Evolutionary conservation across 2,329 filamentous ascomycete species (phyloP).

Genomic region (Fusarium foetens): DNA sequence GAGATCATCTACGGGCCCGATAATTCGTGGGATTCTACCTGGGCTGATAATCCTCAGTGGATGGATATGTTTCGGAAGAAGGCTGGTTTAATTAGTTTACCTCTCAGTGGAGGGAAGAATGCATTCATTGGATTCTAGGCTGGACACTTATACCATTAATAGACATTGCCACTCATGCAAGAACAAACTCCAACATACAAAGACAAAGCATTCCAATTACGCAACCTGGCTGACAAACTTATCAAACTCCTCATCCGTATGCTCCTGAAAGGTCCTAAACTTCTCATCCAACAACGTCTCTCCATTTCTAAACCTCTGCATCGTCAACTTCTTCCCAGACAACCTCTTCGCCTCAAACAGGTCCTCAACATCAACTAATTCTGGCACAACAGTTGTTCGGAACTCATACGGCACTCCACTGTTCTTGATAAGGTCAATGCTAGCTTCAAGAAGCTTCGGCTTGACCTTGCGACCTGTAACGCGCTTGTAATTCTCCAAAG

Average conservation of each 20-base stretch:
- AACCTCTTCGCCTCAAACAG: constrained; percentile 39
- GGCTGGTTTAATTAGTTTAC: neutral
- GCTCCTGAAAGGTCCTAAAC: constrained; percentile 20
- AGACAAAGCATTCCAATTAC: neutral
- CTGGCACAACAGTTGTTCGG: constrained; percentile 37
- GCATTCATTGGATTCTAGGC: neutral
- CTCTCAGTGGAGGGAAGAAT: neutral
- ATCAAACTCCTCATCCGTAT: constrained; percentile 37
- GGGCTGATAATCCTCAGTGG: neutral
- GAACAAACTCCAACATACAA: accelerated
- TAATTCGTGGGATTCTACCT: neutral
- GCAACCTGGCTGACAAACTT: constrained; percentile 29
- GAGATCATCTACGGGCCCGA: neutral
- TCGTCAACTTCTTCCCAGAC: constrained; percentile 35
- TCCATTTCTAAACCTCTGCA: constrained; percentile 37
- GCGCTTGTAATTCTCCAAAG: constrained; percentile 37
- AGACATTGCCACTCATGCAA: neutral
- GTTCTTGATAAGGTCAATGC: constrained; percentile 34
- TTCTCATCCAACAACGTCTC: constrained; percentile 7
- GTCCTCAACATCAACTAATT: constrained; percentile 37
- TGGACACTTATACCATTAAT: neutral
- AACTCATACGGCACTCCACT: constrained; percentile 37
- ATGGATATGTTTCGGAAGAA: neutral
- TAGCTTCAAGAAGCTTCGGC: constrained; percentile 23
- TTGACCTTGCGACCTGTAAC: constrained; percentile 34